Base-by-base conservation (phyloP, 2,329 filamentous ascomycete species). In the Plenodomus biglobosus region DNA sequence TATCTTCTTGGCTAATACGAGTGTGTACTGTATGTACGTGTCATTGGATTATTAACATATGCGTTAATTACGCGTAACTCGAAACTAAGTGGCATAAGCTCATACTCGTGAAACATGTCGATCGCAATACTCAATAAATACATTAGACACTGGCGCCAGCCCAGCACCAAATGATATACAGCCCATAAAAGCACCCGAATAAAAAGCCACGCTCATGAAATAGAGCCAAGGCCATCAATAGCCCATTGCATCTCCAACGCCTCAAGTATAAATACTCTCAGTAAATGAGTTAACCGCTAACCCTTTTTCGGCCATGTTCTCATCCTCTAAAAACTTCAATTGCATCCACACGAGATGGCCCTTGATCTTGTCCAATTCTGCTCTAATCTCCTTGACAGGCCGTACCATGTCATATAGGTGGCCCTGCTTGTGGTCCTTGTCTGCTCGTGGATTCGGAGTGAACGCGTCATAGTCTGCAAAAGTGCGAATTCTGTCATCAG, bases 271-370 rank as follows among this genome's bases (percentile, higher is more conserved):
- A 52, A 95, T 83, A 80, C 88, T 90, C 78, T 96, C 90, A 0
- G 92, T 97, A 65, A 84, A 87, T 38, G 82, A 75, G 70, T 97
- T 97, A 35, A 97, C 84, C 73, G 91, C 86, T 71, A 97, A 65
- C 0, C 92, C 92, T 63, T 82, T 83, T 75, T 96, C 92, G 0
- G 92, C 92, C 91, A 97, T 95, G 61, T 89, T 81, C 0, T 86
- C 90, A 55, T 95, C 85, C 62, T 82, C 80, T 66, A 97, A 73
- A 68, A 96, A 97, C 38, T 91, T 83, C 63, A 97, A 71, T n/a
- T 91, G 91, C 85, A 96, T 92, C 89, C 90, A 95, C 6, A 97
- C 92, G 35, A 97, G 72, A 75, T 97, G 92, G 0, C 92, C 92
- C 74, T 85, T 86, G 58, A 97, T 84, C 65, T 86, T 80, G 61